Conservation (phyloP, 2,329 filamentous ascomycete species). For the Ophiostoma montium region DNA sequence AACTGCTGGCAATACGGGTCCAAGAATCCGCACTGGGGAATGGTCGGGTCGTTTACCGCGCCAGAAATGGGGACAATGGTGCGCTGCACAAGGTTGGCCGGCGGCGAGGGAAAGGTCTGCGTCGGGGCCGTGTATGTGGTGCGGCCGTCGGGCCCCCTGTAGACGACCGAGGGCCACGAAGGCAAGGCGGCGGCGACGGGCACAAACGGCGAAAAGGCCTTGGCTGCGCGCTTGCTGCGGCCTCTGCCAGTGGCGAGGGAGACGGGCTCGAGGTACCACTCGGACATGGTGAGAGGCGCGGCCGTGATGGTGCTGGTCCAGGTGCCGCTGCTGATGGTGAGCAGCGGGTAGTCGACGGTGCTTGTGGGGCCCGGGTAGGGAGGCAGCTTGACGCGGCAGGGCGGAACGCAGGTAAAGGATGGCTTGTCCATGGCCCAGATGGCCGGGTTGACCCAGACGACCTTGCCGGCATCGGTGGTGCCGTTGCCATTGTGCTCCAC, state of each 20-base stretch:
- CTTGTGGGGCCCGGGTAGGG: conserved; percentile 18
- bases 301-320: conserved; percentile 21
- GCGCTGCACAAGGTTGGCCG: conserved; percentile 10
- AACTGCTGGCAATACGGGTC: too few relatives aligned
- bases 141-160: conserved; percentile 9
- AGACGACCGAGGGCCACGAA: conserved; percentile 14
- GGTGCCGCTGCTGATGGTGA: conserved; percentile 18
- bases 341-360: conserved; percentile 19
- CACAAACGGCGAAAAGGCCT: conserved; percentile 8
- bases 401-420: conserved; percentile 17
- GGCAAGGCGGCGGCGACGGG: conserved; percentile 14
- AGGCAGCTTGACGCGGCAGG: conserved; percentile 18
- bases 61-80: conserved; percentile 9
- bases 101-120: conserved; percentile 13
- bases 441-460: conserved; percentile 17
- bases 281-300: conserved; percentile 17
- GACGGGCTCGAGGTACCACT: conserved; percentile 16
- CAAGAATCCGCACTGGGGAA: too few relatives aligned
- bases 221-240: conserved; percentile 6
- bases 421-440: conserved; percentile 21
- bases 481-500: too few relatives aligned
- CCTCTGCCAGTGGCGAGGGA: conserved; percentile 9
- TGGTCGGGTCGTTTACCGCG: too few relatives aligned
- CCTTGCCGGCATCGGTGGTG: conserved; percentile 10
- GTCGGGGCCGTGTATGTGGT: not conserved